Evolutionary conservation across 106 monocot genomes (phyloP).

Genomic region (Cymbidium sinense): DNA sequence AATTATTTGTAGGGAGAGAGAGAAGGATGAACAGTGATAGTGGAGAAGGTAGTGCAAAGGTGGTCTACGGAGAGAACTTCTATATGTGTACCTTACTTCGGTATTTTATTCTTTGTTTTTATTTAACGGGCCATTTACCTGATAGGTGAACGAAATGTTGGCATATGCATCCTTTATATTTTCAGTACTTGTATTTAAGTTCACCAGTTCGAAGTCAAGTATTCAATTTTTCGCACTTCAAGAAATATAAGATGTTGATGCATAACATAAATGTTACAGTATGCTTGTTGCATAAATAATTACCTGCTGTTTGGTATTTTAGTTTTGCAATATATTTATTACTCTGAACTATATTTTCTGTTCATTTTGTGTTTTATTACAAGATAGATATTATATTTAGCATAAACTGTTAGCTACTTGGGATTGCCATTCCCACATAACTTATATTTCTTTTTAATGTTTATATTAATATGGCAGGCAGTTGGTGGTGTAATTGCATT

Average conservation of each 20-base stretch:
- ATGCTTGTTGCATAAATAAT: neutral
- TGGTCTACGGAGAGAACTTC: neutral
- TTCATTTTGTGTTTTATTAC: neutral
- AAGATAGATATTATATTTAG: neutral
- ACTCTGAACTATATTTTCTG: neutral
- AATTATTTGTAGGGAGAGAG: neutral
- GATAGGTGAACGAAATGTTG: neutral
- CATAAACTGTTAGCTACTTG: neutral
- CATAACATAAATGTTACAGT: neutral
- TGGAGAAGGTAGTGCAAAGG: neutral
- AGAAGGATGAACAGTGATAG: neutral
- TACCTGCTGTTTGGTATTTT: neutral
- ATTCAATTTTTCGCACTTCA: neutral
- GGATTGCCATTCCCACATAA: neutral
- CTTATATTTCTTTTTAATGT: neutral
- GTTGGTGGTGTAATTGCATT: slow-evolving; percentile 57
- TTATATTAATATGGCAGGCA: slow-evolving; percentile 23
- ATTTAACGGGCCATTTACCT: neutral
- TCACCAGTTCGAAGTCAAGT: neutral
- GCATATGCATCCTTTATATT: neutral
- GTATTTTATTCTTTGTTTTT: neutral
- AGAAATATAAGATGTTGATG: neutral
- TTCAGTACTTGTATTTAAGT: neutral
- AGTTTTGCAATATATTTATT: neutral
- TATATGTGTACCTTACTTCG: neutral